These are phyloP conservation scores for Fusarium subglutinans DNA, from an alignment of 2,329 filamentous ascomycete species.

Conservation along the genomic window DNA sequence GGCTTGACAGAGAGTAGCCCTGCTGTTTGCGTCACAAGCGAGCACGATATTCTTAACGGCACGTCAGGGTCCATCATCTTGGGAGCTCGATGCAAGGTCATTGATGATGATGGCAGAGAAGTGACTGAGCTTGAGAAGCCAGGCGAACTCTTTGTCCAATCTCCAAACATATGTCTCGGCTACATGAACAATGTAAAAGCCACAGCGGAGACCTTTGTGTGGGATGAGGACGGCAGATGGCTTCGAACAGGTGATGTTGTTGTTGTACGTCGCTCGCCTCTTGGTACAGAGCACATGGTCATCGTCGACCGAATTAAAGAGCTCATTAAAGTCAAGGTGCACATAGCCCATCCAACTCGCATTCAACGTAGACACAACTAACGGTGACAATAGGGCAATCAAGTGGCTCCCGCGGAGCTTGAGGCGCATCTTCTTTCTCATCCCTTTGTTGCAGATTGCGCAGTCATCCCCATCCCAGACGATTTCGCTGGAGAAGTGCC, in stretches of 20 bases:
- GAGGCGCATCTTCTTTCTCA: background rate
- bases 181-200: background rate
- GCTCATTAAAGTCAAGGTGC: background rate
- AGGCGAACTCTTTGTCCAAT: background rate
- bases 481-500: background rate
- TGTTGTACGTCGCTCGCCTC: background rate
- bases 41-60: background rate
- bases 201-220: background rate
- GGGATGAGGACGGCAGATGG: background rate
- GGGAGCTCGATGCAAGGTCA: background rate
- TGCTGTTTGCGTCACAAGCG: background rate
- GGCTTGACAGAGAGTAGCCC: background rate
- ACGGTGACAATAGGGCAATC: fast-evolving
- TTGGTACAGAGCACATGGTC: background rate
- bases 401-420: background rate
- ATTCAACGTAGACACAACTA: background rate
- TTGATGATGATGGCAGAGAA: background rate
- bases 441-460: background rate
- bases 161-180: background rate
- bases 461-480: background rate
- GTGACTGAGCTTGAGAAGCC: background rate
- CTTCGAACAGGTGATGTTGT: background rate
- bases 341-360: fast-evolving
- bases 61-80: background rate
- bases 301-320: background rate